These are phyloP conservation scores for Cinnamomum chago DNA, from an alignment of 164 flowering plant genomes.

Conservation along the genomic window DNA sequence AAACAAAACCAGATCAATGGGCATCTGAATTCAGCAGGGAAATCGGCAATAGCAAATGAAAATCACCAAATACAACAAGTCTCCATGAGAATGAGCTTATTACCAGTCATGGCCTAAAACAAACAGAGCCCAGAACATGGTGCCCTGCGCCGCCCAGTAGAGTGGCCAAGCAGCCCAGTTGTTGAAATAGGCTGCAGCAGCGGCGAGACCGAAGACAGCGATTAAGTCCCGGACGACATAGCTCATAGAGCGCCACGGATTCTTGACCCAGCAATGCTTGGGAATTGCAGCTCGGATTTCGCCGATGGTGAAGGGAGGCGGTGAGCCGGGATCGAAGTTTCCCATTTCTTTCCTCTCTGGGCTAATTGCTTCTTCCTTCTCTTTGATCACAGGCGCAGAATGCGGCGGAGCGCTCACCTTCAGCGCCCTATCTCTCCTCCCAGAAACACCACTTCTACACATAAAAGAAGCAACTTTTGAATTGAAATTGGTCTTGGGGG, in stretches of 20 bases:
- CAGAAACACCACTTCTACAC: conserved; percentile 1
- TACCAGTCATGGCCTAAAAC: conserved; percentile 90
- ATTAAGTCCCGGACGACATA: conserved; percentile 67
- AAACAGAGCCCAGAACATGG: conserved; percentile 94
- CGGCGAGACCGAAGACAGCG: conserved; percentile 44
- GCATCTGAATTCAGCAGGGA: background rate
- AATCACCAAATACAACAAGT: background rate
- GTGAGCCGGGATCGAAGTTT: conserved; percentile 54
- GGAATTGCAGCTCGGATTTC: conserved; percentile 93
- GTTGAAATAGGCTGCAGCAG: conserved; percentile 42
- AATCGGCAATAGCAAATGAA: background rate
- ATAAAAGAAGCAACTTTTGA: background rate
- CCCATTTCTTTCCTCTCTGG: conserved; percentile 11
- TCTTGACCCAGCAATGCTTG: conserved; percentile 83
- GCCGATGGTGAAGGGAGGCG: conserved; percentile 67
- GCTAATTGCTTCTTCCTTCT: conserved; percentile 12
- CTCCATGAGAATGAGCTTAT: conserved; percentile 9
- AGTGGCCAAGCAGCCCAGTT: conserved; percentile 73
- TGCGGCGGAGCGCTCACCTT: conserved; percentile 26
- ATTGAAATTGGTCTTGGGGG: conserved; percentile 1
- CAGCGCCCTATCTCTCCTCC: conserved; percentile 19
- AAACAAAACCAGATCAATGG: background rate
- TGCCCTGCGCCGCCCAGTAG: conserved; percentile 85
- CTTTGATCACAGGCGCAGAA: conserved; percentile 14
- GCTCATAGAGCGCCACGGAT: conserved; percentile 67